Conservation (phyloP, 1,139 yeast genomes). For the Geotrichum fermentans region DNA sequence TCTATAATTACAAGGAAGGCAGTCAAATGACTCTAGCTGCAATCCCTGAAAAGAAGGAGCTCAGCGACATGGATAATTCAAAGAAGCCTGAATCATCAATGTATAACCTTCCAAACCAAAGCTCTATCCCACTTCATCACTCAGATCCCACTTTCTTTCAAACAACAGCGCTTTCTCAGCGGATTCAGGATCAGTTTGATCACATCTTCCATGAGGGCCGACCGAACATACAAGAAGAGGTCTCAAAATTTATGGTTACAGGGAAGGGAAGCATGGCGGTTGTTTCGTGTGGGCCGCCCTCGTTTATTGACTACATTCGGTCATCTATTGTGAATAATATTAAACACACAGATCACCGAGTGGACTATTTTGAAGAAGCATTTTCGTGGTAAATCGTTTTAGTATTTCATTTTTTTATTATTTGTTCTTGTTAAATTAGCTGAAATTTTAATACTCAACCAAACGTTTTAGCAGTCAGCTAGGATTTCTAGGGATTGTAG, state of each 20-base stretch:
- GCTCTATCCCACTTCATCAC: slow-evolving; percentile 3
- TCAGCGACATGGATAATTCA: neutral
- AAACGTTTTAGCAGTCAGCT: neutral
- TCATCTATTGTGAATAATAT: slow-evolving; percentile 30
- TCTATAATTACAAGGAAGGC: neutral
- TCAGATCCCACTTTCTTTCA: neutral
- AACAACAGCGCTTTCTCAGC: neutral
- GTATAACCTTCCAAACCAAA: neutral
- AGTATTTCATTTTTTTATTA: too few species aligned
- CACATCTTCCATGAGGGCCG: slow-evolving; percentile 20
- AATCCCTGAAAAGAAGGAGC: neutral
- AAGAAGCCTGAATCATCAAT: neutral
- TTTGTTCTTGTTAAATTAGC: neutral
- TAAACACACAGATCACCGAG: slow-evolving; percentile 25
- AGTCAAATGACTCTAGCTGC: neutral
- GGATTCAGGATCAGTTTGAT: slow-evolving; percentile 6
- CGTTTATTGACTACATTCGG: slow-evolving; percentile 28
- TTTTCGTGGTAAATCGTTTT: slow-evolving; percentile 32
- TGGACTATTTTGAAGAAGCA: slow-evolving; percentile 39
- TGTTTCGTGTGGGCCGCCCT: slow-evolving; percentile 31
- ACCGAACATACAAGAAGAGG: slow-evolving; percentile 24
- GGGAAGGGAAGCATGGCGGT: slow-evolving; percentile 26
- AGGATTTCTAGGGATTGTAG: too few species aligned
- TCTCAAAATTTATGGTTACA: slow-evolving; percentile 22
- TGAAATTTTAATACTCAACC: neutral